phyloP scores from a whole-genome alignment of 257 asterid genomes.

The Scutellaria baicalensis region DNA sequence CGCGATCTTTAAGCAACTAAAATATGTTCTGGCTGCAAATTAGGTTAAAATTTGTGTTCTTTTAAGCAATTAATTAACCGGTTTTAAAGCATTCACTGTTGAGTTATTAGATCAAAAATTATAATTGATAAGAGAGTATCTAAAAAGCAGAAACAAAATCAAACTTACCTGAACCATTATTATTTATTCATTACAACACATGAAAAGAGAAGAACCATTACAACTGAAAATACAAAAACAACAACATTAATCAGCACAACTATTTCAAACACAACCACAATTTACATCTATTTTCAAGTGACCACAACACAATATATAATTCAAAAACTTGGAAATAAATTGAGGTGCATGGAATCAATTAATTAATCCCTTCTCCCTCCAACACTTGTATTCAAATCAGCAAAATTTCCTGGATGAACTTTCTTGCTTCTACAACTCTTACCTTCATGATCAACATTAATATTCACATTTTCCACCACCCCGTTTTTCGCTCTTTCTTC shows the following conservation, averaged over 20 bases:
- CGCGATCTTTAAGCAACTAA: too few relatives aligned
- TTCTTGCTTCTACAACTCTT: conserved; percentile 20
- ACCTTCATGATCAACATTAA: background rate
- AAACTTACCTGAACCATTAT: too few relatives aligned
- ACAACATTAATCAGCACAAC: background rate
- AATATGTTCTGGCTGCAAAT: too few relatives aligned
- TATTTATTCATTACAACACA: too few relatives aligned
- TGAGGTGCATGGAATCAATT: background rate
- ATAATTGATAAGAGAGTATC: too few relatives aligned
- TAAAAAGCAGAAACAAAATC: too few relatives aligned
- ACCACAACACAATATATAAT: background rate
- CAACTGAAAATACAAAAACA: too few relatives aligned
- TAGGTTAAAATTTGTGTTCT: too few relatives aligned
- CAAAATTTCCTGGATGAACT: conserved; percentile 28
- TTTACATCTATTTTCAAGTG: background rate
- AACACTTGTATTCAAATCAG: background rate
- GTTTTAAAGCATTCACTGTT: too few relatives aligned
- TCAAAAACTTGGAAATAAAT: background rate
- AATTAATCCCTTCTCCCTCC: conserved; percentile 13
- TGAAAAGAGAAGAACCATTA: too few relatives aligned
- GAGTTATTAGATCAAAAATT: too few relatives aligned
- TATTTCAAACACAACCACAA: background rate
- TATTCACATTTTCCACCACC: background rate
- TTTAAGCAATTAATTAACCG: too few relatives aligned
- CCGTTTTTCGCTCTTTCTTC: conserved; percentile 19